These are phyloP conservation scores for Globisporangium recalcitrans DNA, from an alignment of 352 stramenopile genomes.

Conservation along the genomic window DNA sequence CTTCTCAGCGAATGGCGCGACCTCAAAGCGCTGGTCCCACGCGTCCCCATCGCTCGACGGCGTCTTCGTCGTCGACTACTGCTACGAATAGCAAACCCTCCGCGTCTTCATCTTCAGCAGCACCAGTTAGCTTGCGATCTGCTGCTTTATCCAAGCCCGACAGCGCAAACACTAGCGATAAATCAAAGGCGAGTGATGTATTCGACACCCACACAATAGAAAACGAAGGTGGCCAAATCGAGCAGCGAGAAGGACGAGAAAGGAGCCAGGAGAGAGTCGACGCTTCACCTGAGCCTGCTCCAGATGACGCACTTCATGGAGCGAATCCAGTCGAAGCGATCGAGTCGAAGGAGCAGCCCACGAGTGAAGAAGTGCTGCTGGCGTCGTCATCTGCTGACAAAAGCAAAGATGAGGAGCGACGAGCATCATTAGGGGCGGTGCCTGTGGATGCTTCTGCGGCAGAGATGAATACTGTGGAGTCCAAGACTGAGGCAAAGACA, in stretches of 20 bases:
- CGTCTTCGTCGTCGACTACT: background rate
- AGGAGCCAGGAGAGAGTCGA: background rate
- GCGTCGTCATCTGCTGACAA: too few relatives aligned
- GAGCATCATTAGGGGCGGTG: too few relatives aligned
- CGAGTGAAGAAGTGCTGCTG: too few relatives aligned
- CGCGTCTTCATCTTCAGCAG: background rate
- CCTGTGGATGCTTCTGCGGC: background rate
- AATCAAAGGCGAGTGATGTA: background rate
- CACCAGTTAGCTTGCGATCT: background rate
- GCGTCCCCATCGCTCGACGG: background rate
- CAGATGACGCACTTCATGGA: background rate
- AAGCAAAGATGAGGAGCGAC: background rate
- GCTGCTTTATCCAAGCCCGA: background rate
- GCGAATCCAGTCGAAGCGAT: background rate
- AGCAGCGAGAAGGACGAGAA: background rate
- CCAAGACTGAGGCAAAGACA: background rate
- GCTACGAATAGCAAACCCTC: too few relatives aligned
- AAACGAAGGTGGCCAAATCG: background rate
- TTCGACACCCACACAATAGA: background rate
- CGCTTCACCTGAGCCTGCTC: background rate
- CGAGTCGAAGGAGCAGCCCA: too few relatives aligned
- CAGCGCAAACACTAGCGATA: background rate
- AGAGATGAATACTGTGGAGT: background rate
- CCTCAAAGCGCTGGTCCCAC: conserved; percentile 17
- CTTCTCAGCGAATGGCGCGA: background rate